Percentiles rank a stretch among this genome's conserved stretches.
Evolutionary conservation across 1,139 yeast genomes (phyloP).

Genomic region (Suhomyces chickasaworum): DNA sequence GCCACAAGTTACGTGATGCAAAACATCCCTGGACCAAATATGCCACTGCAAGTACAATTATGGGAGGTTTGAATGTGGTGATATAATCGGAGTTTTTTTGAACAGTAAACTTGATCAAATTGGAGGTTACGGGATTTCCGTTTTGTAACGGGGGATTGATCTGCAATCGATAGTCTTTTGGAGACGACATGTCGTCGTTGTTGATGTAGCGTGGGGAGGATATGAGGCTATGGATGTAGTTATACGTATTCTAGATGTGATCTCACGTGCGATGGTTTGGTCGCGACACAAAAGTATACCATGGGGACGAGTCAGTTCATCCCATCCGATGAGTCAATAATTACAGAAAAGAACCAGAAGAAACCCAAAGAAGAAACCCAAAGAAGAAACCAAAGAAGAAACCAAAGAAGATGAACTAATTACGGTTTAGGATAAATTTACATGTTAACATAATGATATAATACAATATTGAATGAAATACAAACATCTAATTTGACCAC

Average conservation of each 20-base stretch:
- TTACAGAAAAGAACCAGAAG: too few species aligned
- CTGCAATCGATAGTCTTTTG: constrained; percentile 34
- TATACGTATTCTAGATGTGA: constrained; percentile 1
- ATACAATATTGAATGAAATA: too few species aligned
- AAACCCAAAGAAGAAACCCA: too few species aligned
- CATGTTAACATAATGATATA: too few species aligned
- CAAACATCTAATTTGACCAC: too few species aligned
- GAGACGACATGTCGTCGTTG: constrained; percentile 29
- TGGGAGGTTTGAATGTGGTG: not conserved
- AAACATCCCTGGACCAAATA: constrained; percentile 1
- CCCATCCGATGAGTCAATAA: too few species aligned
- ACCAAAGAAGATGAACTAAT: too few species aligned
- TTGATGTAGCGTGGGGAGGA: not conserved
- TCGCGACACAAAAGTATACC: not conserved
- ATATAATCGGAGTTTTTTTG: constrained; percentile 6
- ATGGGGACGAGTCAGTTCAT: constrained; percentile 1
- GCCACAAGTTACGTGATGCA: not conserved
- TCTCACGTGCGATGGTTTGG: constrained; percentile 12
- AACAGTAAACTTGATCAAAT: constrained; percentile 27
- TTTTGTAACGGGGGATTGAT: constrained; percentile 25
- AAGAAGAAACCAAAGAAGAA: too few species aligned
- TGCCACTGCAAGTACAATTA: constrained; percentile 1
- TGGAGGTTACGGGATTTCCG: constrained; percentile 12
- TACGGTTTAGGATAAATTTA: too few species aligned
- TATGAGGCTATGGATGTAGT: not conserved